phyloP scores from a whole-genome alignment of 1,284 basidiomycete species.

The Trichosporon sp. region DNA sequence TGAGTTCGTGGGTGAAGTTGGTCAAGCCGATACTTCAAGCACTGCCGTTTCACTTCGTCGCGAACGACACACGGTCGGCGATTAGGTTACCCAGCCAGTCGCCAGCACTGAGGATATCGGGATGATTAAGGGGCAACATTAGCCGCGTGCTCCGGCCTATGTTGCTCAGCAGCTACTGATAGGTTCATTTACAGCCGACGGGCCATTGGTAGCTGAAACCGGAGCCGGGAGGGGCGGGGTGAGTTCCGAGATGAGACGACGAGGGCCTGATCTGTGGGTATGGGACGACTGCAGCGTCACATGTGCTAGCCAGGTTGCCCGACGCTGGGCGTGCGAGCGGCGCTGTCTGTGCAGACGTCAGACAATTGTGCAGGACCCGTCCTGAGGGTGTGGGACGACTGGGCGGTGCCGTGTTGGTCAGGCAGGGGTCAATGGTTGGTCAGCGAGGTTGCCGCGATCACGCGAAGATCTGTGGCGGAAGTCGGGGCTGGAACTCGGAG shows the following conservation, averaged over 20 bases:
- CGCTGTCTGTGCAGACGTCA: not conserved
- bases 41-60: no score
- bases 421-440: not conserved
- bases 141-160: no score
- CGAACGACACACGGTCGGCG: no score
- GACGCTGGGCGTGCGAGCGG: not conserved
- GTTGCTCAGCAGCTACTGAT: no score
- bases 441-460: not conserved
- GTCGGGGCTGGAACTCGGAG: not conserved
- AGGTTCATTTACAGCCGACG: not conserved
- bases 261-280: not conserved
- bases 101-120: no score
- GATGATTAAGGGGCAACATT: no score
- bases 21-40: no score
- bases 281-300: not conserved
- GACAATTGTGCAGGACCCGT: no score
- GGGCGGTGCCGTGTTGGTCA: not conserved
- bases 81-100: no score
- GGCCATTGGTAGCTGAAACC: not conserved
- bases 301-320: not conserved
- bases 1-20: no score
- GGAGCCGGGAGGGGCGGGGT: not conserved
- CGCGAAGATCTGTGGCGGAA: not conserved
- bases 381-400: not conserved
- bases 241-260: not conserved